Evolutionary conservation across 495 filamentous ascomycete species (phyloP), one percentile per base, ranked within the genome.

Genomic region (Cairneyella variabilis): DNA sequence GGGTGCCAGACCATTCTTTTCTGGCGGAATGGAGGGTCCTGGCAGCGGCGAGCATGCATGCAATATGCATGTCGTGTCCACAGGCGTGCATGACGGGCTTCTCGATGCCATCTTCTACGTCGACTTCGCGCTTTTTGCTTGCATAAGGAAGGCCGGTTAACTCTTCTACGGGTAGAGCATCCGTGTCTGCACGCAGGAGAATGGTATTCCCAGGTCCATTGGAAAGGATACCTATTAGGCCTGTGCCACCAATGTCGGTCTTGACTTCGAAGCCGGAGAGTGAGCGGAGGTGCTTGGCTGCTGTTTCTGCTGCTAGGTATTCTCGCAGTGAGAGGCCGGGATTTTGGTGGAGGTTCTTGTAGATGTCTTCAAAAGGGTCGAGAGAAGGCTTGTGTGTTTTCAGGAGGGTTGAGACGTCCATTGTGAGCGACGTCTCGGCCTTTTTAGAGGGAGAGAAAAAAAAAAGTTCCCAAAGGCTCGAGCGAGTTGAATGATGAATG

Each of bases 1-100:
- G 23, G 0, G 80, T 85, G 0, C 83, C 83, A 10, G 40, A 58
- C 83, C 82, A 87, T 16, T 67, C 12, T 0, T 67, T 56, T 10
- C 65, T 67, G 1, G 73, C 69, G 6, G 56, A 42, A 21, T 64
- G 48, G 14, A 86, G 62, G 0, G 77, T 64, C 28, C 67, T 60
- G 0, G 80, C 73, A 2, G 73, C 70, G 2, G 71, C 80, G 37
- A 85, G 65, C 12, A 85, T 64, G 14, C 58, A 61, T 0, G 76
- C 65, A 10, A 83, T 71, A 59, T 88, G 82, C 56, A 80, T 76
- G 56, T 88, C 84, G 53, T 88, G 83, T 0, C 83, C 83, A 64
- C 82, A 85, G 26, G 84, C 81, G 62, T 86, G 83, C 83, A 84
- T 84, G 1, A 83, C 79, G 0, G 79, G 77, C 38, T 71, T 70